Evolutionary conservation across 345 rosid species (phyloP), one percentile per base, ranked within the genome.

Genomic region (Gossypium mustelinum): DNA sequence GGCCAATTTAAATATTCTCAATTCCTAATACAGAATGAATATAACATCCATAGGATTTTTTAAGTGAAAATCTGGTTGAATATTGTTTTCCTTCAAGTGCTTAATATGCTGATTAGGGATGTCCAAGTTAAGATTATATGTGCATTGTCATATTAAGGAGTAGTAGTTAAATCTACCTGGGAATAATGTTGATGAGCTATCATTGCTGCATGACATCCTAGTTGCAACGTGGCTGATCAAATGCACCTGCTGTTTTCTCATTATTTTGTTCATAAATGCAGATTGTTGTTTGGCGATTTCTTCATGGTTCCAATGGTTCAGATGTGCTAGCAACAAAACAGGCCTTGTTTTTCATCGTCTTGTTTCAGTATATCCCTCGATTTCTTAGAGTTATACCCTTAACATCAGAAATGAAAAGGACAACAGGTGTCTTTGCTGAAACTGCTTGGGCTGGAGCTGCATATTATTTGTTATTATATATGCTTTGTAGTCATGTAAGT

Each of bases 401-500:
- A 63, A 87, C 88, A 73, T 85, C 97, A 74, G 99, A 95, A 87
- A 84, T 95, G 72, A 95, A 90, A 82, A 91, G 99, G 80, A 93
- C 99, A 51, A 82, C 97, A 0, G 99, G 99, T 69, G 97, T 95
- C 67, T 89, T 95, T 78, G 98, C 97, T 72, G 96, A 95, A 87
- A 91, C 98, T 54, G 97, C 96, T 51, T 93, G 98, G 99, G 96
- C 98, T 29, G 99, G 99, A 81, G 99, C 99, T 80, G 99, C 91
- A 51, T 93, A 83, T 82, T 93, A 95, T 82, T 82, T 95, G 87
- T 86, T 95, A 27, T 76, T 93, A 70, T 95, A 93, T 89, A 91
- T 95, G 97, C 98, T 95, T 73, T 97, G 97, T 51, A 95, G 99
- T 87, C 99, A 95, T 85, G 99, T 93, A 80, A 91, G 96, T 81